phyloP scores from a whole-genome alignment of 129 eudicot genomes.

The Scalesia atractyloides region DNA sequence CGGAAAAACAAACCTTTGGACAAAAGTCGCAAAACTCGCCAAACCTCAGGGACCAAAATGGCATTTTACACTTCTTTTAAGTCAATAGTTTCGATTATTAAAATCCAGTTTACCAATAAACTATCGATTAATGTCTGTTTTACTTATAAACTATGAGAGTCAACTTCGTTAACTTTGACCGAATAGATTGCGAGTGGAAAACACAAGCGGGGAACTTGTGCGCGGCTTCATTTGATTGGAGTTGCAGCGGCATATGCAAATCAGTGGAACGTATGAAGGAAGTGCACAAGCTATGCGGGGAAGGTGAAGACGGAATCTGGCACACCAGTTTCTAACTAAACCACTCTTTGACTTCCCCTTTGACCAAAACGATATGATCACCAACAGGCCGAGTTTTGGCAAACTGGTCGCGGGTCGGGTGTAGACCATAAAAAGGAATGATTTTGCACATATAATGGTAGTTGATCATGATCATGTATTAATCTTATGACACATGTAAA shows the following conservation, averaged over 20 bases:
- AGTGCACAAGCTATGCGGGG: conserved; percentile 71
- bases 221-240: conserved; percentile 92
- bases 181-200: conserved; percentile 76
- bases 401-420: conserved; percentile 20
- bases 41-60: no score
- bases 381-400: conserved; percentile 48
- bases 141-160: conserved; percentile 3
- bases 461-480: conserved; percentile 23
- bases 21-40: no score
- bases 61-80: no score
- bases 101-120: no score
- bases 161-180: conserved; percentile 16
- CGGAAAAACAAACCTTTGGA: no score
- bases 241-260: conserved; percentile 86
- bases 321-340: conserved; percentile 52
- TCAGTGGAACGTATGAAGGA: conserved; percentile 73
- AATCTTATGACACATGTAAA: conserved; percentile 33
- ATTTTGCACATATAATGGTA: conserved; percentile 38
- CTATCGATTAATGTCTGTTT: no score
- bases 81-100: no score
- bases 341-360: background rate
- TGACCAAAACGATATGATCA: conserved; percentile 16
- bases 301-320: conserved; percentile 77
- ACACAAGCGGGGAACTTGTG: conserved; percentile 77
- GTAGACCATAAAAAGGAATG: conserved; percentile 13